phyloP scores from a whole-genome alignment of 1,284 basidiomycete genomes.

The Heterobasidion annosum region DNA sequence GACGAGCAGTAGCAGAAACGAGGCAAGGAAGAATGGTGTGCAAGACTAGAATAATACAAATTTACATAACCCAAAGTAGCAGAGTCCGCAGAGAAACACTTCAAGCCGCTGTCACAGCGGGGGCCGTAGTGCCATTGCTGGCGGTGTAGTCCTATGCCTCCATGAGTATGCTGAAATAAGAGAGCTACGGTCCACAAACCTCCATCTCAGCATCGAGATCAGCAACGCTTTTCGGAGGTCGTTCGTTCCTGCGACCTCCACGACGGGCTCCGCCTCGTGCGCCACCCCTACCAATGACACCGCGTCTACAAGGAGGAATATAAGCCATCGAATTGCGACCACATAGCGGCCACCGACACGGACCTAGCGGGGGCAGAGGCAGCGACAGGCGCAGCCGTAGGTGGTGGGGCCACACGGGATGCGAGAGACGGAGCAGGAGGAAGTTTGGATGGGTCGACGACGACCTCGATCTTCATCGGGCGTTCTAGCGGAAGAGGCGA shows the following conservation, averaged over 20 bases:
- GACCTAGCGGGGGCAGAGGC: conserved; percentile 33
- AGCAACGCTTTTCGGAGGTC: conserved; percentile 58
- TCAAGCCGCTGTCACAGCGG: conserved; percentile 21
- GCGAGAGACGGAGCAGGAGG: conserved; percentile 53
- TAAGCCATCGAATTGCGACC: conserved; percentile 4
- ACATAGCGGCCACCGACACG: conserved; percentile 13
- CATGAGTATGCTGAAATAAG: background rate
- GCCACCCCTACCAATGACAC: conserved; percentile 34
- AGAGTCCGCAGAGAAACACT: conserved; percentile 9
- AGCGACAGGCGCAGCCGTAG: conserved; percentile 28
- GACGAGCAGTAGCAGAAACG: conserved; percentile 1
- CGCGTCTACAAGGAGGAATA: conserved; percentile 15
- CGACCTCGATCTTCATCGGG: conserved; percentile 97
- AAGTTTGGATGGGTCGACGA: conserved; percentile 81
- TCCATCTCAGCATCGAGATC: conserved; percentile 82
- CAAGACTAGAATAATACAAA: conserved; percentile 8
- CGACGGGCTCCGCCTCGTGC: conserved; percentile 37
- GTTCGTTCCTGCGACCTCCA: conserved; percentile 52
- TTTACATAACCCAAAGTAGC: conserved; percentile 1
- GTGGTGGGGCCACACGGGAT: conserved; percentile 58
- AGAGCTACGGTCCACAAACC: conserved; percentile 31
- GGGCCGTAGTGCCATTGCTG: conserved; percentile 32
- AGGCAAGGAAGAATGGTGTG: background rate
- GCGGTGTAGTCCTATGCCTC: conserved; percentile 57
- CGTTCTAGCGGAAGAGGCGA: conserved; percentile 55